Evolutionary conservation across 768 basidiomycete genomes (phyloP).

Genomic region (Agaricus sinodeliciosus): DNA sequence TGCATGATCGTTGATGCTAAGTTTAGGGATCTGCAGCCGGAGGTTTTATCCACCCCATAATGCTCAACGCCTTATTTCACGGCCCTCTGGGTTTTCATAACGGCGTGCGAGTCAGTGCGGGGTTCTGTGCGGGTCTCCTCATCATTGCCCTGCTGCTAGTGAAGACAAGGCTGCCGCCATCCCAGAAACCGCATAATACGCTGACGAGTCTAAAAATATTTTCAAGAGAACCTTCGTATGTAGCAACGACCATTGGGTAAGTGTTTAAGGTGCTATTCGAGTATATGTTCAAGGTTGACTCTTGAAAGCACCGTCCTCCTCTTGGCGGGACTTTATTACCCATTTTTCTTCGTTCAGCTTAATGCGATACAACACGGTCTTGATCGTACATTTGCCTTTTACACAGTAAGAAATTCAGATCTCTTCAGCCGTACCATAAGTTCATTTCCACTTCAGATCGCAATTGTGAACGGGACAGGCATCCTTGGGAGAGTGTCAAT

Average conservation of each 20-base stretch:
- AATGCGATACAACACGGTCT: slow-evolving; percentile 43
- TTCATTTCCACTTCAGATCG: slow-evolving; percentile 25
- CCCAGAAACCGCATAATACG: slow-evolving; percentile 19
- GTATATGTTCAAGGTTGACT: not conserved
- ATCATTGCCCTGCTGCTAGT: slow-evolving; percentile 31
- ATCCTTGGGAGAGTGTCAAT: slow-evolving; percentile 41
- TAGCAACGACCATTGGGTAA: slow-evolving; percentile 34
- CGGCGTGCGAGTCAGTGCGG: slow-evolving; percentile 44
- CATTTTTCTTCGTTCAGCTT: slow-evolving; percentile 52
- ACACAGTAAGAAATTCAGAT: slow-evolving; percentile 32
- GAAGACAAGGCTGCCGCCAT: slow-evolving; percentile 35
- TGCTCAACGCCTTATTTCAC: slow-evolving; percentile 50
- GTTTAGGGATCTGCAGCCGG: slow-evolving; percentile 47
- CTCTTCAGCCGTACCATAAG: not conserved
- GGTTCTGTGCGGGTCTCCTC: slow-evolving; percentile 29
- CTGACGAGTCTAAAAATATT: slow-evolving; percentile 22
- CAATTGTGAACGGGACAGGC: slow-evolving; percentile 45
- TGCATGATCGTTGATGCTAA: not conserved
- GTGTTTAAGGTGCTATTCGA: not conserved
- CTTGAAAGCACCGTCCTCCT: slow-evolving; percentile 26
- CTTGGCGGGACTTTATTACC: slow-evolving; percentile 37
- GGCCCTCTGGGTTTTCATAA: slow-evolving; percentile 44
- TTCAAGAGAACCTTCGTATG: slow-evolving; percentile 37
- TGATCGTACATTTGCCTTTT: slow-evolving; percentile 44
- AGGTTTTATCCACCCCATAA: slow-evolving; percentile 54